Evolutionary conservation across 495 filamentous ascomycete genomes (phyloP), one percentile per base, ranked within the genome.

Genomic region (Penicillium psychrofluorescens): DNA sequence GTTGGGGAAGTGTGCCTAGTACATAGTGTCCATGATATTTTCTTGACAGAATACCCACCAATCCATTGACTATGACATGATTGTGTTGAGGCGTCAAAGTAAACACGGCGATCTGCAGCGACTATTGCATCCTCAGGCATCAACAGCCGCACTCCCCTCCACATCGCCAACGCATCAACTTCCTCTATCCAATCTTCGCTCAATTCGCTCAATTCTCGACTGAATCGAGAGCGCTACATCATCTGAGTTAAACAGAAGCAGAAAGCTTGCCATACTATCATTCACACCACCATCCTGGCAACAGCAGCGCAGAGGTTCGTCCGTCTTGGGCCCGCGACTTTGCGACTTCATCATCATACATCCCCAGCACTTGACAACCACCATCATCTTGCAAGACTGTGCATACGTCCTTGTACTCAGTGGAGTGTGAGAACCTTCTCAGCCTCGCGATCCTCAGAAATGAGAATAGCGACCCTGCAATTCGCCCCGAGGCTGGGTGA

Each of bases 381-480:
- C 22, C 22, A 22, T 22, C 22, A 22, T 4, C 22, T 22, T 22
- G 22, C 22, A 22, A 22, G 22, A 22, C 22, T 22, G 22, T 6
- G 22, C 22, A 22, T 22, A 4, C 32, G 3, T 0, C 32, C 9
- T 12, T 3, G n/a, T 11, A 34, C 9, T 6, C n/a, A 2, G 32
- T 11, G 10, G 32, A 12, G 32, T 8, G n/a, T 10, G n/a, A 34
- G 46, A 29, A 42, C 28, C 7, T 51, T 61, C 16, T 61, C 58
- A 14, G 45, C 27, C 1, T 53, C 51, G 4, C 54, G 40, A 7
- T 35, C 28, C 29, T 49, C 43, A 36, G 44, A 47, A n/a, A 91
- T 91, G 88, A 80, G 75, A 52, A 86, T 95, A 43, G 88, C 79
- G 2, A 86, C 80, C 38, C 72, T 95, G n/a, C 88, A 95, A 61